Conservation (phyloP, 78 protist genomes). For the Planoprotostelium fungivorum region DNA sequence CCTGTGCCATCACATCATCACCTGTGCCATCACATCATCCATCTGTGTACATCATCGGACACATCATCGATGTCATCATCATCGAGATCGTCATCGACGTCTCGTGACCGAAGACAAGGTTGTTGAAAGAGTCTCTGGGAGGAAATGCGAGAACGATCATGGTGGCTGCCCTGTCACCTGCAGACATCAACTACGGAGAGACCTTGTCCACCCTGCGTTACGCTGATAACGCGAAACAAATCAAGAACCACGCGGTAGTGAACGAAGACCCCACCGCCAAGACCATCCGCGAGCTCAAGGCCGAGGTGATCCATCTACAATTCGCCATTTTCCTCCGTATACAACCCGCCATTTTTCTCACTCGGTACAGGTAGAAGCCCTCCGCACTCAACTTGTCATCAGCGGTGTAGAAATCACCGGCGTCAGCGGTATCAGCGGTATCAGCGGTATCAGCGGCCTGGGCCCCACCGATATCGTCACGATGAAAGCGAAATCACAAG, state of each 20-base stretch:
- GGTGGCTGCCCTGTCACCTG: conserved; percentile 82
- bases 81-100: background rate
- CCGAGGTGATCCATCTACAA: conserved; percentile 17
- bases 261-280: conserved; percentile 75
- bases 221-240: conserved; percentile 89
- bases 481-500: background rate
- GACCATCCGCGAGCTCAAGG: conserved; percentile 57
- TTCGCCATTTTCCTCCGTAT: background rate
- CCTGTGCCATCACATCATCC: too few relatives aligned
- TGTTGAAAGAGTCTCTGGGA: conserved; percentile 93
- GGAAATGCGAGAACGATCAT: conserved; percentile 92
- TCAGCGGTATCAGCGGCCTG: too few relatives aligned
- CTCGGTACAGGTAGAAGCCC: background rate
- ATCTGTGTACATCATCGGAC: conserved; percentile 9
- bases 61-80: background rate
- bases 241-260: conserved; percentile 73
- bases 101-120: conserved; percentile 49
- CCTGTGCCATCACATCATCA: too few relatives aligned
- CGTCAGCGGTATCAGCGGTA: background rate
- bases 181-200: conserved; percentile 71
- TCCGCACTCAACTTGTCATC: background rate
- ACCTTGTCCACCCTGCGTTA: conserved; percentile 89
- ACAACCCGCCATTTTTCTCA: too few relatives aligned
- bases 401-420: background rate
- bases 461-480: too few relatives aligned